Conservation (phyloP, 139 green algal genomes). For the Raphidocelis subcapitata region DNA sequence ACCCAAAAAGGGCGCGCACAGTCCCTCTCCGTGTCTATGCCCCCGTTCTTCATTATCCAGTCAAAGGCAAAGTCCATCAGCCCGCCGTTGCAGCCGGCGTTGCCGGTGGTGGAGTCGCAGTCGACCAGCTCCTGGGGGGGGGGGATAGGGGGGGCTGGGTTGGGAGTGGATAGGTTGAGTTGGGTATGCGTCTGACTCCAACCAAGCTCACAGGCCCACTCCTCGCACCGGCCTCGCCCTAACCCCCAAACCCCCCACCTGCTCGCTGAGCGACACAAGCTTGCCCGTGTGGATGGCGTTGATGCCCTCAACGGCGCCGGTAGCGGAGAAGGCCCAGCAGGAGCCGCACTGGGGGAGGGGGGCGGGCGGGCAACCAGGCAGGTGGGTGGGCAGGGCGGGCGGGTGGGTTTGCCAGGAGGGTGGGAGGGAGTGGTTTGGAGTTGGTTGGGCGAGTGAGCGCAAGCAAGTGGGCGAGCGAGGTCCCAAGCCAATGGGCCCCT, state of each 20-base stretch:
- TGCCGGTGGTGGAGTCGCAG: slow-evolving; percentile 61
- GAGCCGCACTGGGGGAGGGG: slow-evolving; percentile 75
- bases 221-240: too few relatives aligned
- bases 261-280: slow-evolving; percentile 86
- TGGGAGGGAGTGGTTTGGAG: too few relatives aligned
- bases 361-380: neutral
- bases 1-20: slow-evolving; percentile 64
- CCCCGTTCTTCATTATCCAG: slow-evolving; percentile 86
- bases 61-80: slow-evolving; percentile 95
- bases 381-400: too few relatives aligned
- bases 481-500: too few relatives aligned
- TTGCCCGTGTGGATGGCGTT: slow-evolving; percentile 83
- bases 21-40: slow-evolving; percentile 88
- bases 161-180: too few relatives aligned
- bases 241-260: slow-evolving; percentile 68
- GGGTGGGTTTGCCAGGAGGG: too few relatives aligned
- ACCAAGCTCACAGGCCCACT: too few relatives aligned
- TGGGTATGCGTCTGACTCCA: too few relatives aligned
- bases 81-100: slow-evolving; percentile 87
- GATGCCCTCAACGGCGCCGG: slow-evolving; percentile 89
- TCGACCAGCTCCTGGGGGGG: slow-evolving; percentile 81
- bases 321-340: slow-evolving; percentile 97
- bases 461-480: too few relatives aligned
- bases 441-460: too few relatives aligned
- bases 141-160: slow-evolving; percentile 13